Percentiles rank a stretch among this genome's conserved stretches.
Conservation (phyloP, 2,329 filamentous ascomycete species). For the Microthyrium microscopicum region DNA sequence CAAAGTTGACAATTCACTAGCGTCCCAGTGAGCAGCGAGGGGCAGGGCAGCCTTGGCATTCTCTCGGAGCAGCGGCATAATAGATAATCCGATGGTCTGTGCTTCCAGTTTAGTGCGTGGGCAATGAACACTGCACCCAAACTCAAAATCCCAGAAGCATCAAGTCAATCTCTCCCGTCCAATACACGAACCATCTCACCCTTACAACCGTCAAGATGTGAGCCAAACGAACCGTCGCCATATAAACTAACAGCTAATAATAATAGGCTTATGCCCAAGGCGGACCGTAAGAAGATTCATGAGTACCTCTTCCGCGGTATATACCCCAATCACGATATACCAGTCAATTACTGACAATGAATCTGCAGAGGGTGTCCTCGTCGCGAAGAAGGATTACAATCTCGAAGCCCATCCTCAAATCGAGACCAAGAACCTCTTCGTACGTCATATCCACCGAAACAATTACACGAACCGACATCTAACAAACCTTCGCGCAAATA, state of each 20-base stretch:
- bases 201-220: conserved; percentile 33
- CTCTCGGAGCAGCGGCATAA: too few relatives aligned
- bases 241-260: conserved; percentile 8
- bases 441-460: conserved; percentile 18
- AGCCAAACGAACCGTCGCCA: conserved; percentile 4
- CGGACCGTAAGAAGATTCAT: conserved; percentile 99
- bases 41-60: too few relatives aligned
- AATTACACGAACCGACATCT: background rate
- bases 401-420: conserved; percentile 94
- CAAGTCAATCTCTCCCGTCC: conserved; percentile 7
- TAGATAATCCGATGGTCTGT: too few relatives aligned
- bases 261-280: conserved; percentile 92
- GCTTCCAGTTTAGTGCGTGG: too few relatives aligned
- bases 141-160: background rate
- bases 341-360: conserved; percentile 6
- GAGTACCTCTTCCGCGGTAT: conserved; percentile 48
- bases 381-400: conserved; percentile 99
- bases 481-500: conserved; percentile 15
- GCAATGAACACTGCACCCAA: background rate
- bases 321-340: conserved; percentile 18
- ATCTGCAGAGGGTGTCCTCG: conserved; percentile 58
- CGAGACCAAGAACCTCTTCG: conserved; percentile 98
- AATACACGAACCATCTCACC: conserved; percentile 16
- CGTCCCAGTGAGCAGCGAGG: too few relatives aligned
- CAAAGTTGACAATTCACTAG: too few relatives aligned